Evolutionary conservation across 2,329 filamentous ascomycete genomes (phyloP).

Genomic region (Claviceps quebecensis): DNA sequence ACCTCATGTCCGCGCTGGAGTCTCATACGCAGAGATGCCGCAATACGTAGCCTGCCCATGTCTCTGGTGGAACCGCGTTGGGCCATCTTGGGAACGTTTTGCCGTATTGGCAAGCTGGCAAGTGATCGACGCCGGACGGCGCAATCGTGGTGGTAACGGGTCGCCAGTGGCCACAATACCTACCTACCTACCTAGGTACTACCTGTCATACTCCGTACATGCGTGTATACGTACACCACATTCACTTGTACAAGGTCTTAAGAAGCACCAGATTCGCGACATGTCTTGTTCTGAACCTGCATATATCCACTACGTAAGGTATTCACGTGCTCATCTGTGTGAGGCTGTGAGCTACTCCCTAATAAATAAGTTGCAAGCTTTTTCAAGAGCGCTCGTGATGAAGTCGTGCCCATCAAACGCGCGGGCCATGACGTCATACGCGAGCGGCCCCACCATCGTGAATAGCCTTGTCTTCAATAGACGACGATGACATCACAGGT

Average conservation of each 20-base stretch:
- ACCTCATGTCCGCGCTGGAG: not conserved
- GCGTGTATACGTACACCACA: too few species aligned
- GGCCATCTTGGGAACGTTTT: too few species aligned
- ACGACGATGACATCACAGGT: constrained; percentile 4
- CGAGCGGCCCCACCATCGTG: not conserved
- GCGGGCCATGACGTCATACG: constrained; percentile 4
- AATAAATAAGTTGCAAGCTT: not conserved
- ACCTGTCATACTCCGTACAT: too few species aligned
- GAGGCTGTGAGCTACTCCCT: not conserved
- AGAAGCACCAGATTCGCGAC: not conserved
- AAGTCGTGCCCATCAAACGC: not conserved
- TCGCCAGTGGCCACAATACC: too few species aligned
- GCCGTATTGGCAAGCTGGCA: not conserved
- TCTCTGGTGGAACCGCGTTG: not conserved
- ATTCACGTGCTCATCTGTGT: not conserved
- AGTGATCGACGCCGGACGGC: not conserved
- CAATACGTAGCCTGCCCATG: not conserved
- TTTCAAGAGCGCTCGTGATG: not conserved
- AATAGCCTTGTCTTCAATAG: not conserved
- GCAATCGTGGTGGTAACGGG: not conserved
- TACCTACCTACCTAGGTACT: too few species aligned
- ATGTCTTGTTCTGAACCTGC: not conserved
- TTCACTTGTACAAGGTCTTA: not conserved
- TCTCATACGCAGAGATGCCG: not conserved
- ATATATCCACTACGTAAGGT: not conserved